phyloP scores from a whole-genome alignment of 202 grass and related monocot species.

The Zoysia matrella region DNA sequence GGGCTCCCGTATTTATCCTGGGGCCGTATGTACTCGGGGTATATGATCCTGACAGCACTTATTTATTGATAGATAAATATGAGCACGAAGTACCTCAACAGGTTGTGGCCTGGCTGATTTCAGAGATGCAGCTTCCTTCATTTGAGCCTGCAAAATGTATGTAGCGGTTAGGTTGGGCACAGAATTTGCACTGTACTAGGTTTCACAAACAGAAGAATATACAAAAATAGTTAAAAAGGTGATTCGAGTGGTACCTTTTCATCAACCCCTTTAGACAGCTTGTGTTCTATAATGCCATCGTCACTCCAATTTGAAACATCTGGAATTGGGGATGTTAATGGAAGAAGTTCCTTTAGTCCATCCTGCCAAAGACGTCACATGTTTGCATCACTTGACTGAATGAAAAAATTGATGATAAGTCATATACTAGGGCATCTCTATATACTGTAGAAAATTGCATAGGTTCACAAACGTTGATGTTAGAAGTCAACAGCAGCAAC shows the following conservation, averaged over 20 bases:
- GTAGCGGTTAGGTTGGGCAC: neutral
- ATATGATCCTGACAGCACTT: no score
- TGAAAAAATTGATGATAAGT: neutral
- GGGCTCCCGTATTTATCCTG: no score
- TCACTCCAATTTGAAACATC: constrained; percentile 71
- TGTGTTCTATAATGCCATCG: constrained; percentile 71
- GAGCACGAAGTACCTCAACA: constrained; percentile 60
- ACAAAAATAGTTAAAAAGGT: neutral
- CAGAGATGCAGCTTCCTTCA: constrained; percentile 41
- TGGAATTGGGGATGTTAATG: constrained; percentile 70
- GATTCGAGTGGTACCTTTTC: constrained; percentile 54
- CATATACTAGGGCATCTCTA: neutral
- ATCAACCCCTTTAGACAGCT: constrained; percentile 56
- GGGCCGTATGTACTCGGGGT: no score
- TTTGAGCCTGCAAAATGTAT: constrained; percentile 51
- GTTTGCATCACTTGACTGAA: constrained; percentile 8
- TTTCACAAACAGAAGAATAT: neutral
- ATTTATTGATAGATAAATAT: neutral
- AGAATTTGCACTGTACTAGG: neutral
- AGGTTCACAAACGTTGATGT: neutral
- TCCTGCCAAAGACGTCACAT: constrained; percentile 55
- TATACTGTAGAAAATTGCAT: neutral
- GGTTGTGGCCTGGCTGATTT: constrained; percentile 32
- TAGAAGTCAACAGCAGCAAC: no score
- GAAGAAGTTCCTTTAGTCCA: constrained; percentile 82